These are phyloP conservation scores for Isatis tinctoria DNA, from an alignment of 345 rosid genomes.

Conservation along the genomic window DNA sequence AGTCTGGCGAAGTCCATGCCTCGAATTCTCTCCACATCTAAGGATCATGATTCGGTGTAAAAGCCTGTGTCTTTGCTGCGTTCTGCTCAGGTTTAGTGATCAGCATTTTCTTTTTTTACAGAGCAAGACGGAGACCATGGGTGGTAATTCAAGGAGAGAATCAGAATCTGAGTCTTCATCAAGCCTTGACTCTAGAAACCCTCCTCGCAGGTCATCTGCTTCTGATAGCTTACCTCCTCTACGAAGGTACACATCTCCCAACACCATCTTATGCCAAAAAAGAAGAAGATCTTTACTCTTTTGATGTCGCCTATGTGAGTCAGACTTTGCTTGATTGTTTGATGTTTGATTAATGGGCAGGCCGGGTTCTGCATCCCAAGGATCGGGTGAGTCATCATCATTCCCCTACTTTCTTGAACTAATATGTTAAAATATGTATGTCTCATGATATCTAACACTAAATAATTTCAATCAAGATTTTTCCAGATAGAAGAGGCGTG, in stretches of 20 bases:
- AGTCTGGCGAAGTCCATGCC: background rate
- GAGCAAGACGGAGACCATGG: constrained; percentile 64
- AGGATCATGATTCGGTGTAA: background rate
- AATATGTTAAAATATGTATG: background rate
- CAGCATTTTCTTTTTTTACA: constrained; percentile 21
- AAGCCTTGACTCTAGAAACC: constrained; percentile 60
- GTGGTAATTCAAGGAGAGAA: constrained; percentile 57
- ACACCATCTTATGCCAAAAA: background rate
- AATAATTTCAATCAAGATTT: background rate
- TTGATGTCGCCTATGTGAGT: background rate
- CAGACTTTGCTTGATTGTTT: constrained; percentile 8
- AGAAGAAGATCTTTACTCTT: background rate
- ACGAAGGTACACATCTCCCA: constrained; percentile 57
- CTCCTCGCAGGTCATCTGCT: constrained; percentile 70
- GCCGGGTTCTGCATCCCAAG: constrained; percentile 50
- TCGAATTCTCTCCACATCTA: background rate
- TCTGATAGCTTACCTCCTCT: constrained; percentile 85
- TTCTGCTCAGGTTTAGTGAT: constrained; percentile 6
- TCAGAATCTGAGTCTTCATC: constrained; percentile 53
- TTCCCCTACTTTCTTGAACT: background rate
- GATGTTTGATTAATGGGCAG: constrained; percentile 32
- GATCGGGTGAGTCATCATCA: constrained; percentile 58
- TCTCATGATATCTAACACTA: constrained; percentile 11
- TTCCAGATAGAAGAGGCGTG: constrained; percentile 79
- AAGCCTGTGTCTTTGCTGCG: background rate